Evolutionary conservation across 345 rosid genomes (phyloP), one percentile per base, ranked within the genome.

Genomic region (Heritiera fomes): DNA sequence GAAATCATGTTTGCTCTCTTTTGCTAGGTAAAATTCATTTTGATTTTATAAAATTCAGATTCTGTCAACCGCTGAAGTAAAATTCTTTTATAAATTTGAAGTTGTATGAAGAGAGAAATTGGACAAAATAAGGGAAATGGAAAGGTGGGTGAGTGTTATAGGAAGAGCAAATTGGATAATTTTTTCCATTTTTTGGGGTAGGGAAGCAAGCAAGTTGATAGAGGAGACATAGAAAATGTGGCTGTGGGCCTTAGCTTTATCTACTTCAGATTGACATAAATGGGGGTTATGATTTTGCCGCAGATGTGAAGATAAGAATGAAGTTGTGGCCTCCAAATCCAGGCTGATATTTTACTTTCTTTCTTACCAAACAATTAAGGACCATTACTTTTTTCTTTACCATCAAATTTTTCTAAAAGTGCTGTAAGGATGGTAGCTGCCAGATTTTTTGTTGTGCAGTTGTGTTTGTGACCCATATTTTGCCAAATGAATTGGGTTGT

Each of bases 161-260:
- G 46, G 60, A 28, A 50, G 79, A 64, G 59, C 8, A 38, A 53
- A 62, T 10, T 20, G 53, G 73, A 30, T 61, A 61, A 10, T 3
- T 18, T 17, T 17, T 18, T 45, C 3, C 12, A 49, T 20, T 7
- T 28, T 1, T 4, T 40, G 61, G 78, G 55, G 4, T 15, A 9
- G n/a, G 18, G 15, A 61, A 17, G 41, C 40, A 55, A 72, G 52
- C 71, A 56, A 75, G 79, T 61, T 63, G 86, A 34, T 49, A 11
- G 74, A 73, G 62, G 74, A 73, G 65, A 83, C 60, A 58, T 5
- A 46, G 50, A 74, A 63, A 49, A 45, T 52, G 81, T 61, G 79
- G 64, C 3, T 76, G 87, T 83, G 83, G 90, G 80, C 83, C 88
- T 50, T 13, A 14, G 46, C 11, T 14, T 87, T 76, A 80, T 80